Percentiles rank a stretch among this genome's conserved stretches.
Evolutionary conservation across 2,329 filamentous ascomycete genomes (phyloP).

Genomic region (Fusarium piperis): DNA sequence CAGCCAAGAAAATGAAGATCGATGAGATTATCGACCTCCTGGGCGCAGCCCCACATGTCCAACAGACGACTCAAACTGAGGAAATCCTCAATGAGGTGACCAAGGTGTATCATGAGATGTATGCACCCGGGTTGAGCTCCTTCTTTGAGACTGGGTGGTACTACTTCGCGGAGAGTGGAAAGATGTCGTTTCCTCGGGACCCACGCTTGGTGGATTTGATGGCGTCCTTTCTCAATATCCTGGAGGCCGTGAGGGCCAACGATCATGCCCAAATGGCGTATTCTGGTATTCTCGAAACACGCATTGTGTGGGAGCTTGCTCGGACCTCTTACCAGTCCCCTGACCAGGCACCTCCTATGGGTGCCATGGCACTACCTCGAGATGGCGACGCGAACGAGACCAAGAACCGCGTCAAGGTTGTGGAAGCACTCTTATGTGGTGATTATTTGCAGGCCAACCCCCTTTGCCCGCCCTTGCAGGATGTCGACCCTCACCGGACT

Average conservation of each 20-base stretch:
- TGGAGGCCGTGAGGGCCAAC: constrained; percentile 59
- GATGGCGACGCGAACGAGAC: constrained; percentile 72
- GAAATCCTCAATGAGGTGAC: constrained; percentile 72
- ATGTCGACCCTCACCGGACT: constrained; percentile 62
- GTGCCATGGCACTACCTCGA: constrained; percentile 51
- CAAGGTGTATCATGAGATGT: constrained; percentile 78
- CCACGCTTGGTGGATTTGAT: constrained; percentile 72
- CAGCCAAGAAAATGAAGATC: constrained; percentile 69
- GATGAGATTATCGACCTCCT: constrained; percentile 75
- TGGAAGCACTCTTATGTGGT: constrained; percentile 81
- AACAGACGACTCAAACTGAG: constrained; percentile 61
- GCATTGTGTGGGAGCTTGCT: constrained; percentile 69
- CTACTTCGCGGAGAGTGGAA: constrained; percentile 58
- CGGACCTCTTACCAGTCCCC: constrained; percentile 57
- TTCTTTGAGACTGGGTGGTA: constrained; percentile 91
- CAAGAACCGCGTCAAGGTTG: constrained; percentile 75
- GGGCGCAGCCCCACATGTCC: constrained; percentile 66
- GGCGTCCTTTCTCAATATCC: constrained; percentile 68
- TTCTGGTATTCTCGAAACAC: constrained; percentile 65
- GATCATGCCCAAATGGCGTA: constrained; percentile 63
- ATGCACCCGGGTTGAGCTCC: constrained; percentile 76
- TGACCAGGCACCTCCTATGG: constrained; percentile 45
- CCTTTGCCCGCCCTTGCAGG: constrained; percentile 60
- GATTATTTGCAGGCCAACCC: constrained; percentile 70
- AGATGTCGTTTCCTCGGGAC: constrained; percentile 61